Evolutionary conservation across 768 basidiomycete species (phyloP), one percentile per base, ranked within the genome.

Genomic region (Xerocomellus chrysenteron): DNA sequence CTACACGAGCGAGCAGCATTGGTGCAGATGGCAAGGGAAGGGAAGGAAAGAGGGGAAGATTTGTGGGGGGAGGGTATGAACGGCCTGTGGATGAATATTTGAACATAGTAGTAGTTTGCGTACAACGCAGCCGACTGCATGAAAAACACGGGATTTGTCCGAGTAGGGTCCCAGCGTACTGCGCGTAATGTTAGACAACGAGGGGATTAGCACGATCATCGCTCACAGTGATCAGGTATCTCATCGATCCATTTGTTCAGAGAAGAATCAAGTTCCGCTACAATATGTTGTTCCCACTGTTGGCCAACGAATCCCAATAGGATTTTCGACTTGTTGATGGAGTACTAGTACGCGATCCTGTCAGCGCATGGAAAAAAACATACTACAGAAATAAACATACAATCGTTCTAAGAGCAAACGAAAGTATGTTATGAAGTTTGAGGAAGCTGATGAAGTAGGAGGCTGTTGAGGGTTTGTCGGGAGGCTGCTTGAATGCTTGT

Each of bases 21-120:
- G n/a, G 87, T 84, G 68, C 91, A 93, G 51, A 94, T 92, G 0
- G 89, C 88, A 33, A 93, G 75, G 0, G 90, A 86, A 65, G 74
- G 84, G 63, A 85, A 81, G 1, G 77, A 74, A 36, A 82, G 64
- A 2, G 72, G 67, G 0, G 76, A 73, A 0, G 77, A 78, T 54
- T 83, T 83, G 44, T 78, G 74, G 3, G 83, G 81, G 0, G 81
- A 81, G 0, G 88, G 88, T 54, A 94, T 86, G 70, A 90, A 92
- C 4, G 87, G 87, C 42, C 91, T 79, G 68, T 94, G 92, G 47
- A 92, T 82, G 54, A 85, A 75, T 61, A 93, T 92, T 60, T 85
- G 80, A 30, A 78, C 69, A 52, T 78, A 73, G 62, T 86, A 86
- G 66, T 83, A 87, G 37, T 73, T 68, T 2, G 78, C 68, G 60